A percentile compares a stretch with the other conserved stretches of the same genome.
Evolutionary conservation across 306 rosid species (phyloP).

Genomic region (Glycine latifolia): DNA sequence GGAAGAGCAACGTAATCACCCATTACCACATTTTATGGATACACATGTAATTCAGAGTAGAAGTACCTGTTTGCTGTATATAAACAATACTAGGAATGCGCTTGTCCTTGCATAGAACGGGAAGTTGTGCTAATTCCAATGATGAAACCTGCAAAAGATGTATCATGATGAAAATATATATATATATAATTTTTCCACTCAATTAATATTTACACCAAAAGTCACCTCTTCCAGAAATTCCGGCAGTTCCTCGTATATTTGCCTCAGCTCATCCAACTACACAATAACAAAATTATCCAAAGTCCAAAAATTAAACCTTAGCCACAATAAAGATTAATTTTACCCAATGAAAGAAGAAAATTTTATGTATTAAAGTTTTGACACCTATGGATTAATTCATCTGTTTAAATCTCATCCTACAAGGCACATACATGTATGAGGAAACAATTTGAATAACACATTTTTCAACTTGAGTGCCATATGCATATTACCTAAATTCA

Average conservation of each 20-base stretch:
- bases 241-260: constrained; percentile 93
- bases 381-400: constrained; percentile 30
- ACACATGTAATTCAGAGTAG: constrained; percentile 37
- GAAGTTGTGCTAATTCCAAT: constrained; percentile 74
- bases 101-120: constrained; percentile 66
- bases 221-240: constrained; percentile 88
- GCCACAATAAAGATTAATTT: constrained; percentile 36
- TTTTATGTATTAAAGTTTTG: constrained; percentile 14
- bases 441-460: constrained; percentile 15
- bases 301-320: constrained; percentile 30
- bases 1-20: constrained; percentile 29
- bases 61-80: constrained; percentile 89
- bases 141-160: constrained; percentile 71
- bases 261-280: constrained; percentile 98
- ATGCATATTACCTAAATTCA: constrained; percentile 38
- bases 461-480: neutral
- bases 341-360: constrained; percentile 39
- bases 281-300: constrained; percentile 43
- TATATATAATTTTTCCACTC: neutral
- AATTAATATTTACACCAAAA: constrained; percentile 45
- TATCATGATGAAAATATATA: constrained; percentile 30
- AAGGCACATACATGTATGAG: constrained; percentile 20
- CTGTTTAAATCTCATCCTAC: constrained; percentile 35
- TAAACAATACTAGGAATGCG: constrained; percentile 78
- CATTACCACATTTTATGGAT: constrained; percentile 27